phyloP scores from a whole-genome alignment of 106 monocot species.

The Amphibolis antarctica region DNA sequence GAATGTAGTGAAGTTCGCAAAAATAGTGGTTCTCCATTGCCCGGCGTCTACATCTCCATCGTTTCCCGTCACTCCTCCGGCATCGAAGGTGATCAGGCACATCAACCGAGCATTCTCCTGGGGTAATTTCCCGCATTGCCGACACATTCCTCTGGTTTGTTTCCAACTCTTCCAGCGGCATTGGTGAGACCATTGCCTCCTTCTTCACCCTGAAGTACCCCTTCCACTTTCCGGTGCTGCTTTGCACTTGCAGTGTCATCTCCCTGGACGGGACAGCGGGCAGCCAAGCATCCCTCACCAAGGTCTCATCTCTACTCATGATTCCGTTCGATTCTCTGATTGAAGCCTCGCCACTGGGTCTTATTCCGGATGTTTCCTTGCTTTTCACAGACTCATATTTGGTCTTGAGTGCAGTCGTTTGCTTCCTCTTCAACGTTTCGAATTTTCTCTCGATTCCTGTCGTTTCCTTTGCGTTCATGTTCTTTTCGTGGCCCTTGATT shows the following conservation, averaged over 20 bases:
- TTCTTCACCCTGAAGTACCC: neutral
- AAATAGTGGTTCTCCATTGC: conserved; percentile 3
- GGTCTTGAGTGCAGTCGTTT: too few relatives aligned
- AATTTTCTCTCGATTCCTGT: too few relatives aligned
- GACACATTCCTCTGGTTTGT: neutral
- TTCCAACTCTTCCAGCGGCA: neutral
- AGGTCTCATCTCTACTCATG: too few relatives aligned
- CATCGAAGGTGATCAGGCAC: conserved; percentile 17
- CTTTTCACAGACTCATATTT: too few relatives aligned
- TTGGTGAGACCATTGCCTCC: neutral
- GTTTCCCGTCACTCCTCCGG: conserved; percentile 10
- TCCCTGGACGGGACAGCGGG: neutral
- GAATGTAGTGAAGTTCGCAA: conserved; percentile 8
- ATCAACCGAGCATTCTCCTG: neutral
- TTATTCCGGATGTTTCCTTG: too few relatives aligned
- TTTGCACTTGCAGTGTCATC: neutral
- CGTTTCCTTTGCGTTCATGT: too few relatives aligned
- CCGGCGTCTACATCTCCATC: conserved; percentile 6
- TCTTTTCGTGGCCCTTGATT: too few relatives aligned
- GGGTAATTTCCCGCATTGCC: neutral
- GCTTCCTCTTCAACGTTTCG: too few relatives aligned
- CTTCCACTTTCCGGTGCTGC: neutral
- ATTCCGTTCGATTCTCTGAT: too few relatives aligned
- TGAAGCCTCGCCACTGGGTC: too few relatives aligned
- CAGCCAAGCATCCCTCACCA: neutral